phyloP scores from a whole-genome alignment of 495 filamentous ascomycete genomes.

The Lophiotrema nucula region DNA sequence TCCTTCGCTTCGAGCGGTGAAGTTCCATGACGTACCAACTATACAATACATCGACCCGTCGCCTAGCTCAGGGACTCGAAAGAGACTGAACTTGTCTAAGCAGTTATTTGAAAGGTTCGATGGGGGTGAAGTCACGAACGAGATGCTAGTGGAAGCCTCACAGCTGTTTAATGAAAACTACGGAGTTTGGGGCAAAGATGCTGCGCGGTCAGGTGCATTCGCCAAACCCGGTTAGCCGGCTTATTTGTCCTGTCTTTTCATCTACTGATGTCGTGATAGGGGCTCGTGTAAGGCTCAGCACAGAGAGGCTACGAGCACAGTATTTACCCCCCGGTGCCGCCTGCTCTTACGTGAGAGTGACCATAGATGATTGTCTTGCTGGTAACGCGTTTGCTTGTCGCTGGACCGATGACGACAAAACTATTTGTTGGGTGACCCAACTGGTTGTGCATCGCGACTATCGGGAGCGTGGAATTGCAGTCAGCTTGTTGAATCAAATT shows the following conservation, averaged over 20 bases:
- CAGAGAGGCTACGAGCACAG: conserved; percentile 24
- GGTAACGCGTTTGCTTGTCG: conserved; percentile 44
- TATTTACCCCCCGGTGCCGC: conserved; percentile 5
- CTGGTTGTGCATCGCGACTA: conserved; percentile 41
- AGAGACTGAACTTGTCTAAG: conserved; percentile 13
- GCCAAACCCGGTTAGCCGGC: conserved; percentile 6
- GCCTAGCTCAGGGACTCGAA: too few relatives aligned
- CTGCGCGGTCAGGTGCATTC: not conserved
- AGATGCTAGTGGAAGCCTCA: conserved; percentile 9
- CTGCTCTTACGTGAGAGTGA: conserved; percentile 21
- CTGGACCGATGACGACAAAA: conserved; percentile 33
- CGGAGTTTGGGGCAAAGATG: conserved; percentile 8
- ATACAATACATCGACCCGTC: conserved; percentile 8
- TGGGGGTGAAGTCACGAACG: conserved; percentile 7
- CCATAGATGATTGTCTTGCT: conserved; percentile 38
- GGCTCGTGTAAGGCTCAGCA: conserved; percentile 4
- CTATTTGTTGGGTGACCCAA: conserved; percentile 45
- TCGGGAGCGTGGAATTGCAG: conserved; percentile 40
- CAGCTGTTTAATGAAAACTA: conserved; percentile 16
- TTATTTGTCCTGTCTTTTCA: conserved; percentile 1
- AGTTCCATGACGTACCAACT: conserved; percentile 3
- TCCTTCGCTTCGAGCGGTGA: not conserved
- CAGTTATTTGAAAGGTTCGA: conserved; percentile 7
- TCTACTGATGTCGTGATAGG: conserved; percentile 1
- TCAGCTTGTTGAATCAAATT: conserved; percentile 33